Evolutionary conservation across 2,329 filamentous ascomycete species (phyloP), one percentile per base, ranked within the genome.

Genomic region (Fusarium papillatum): DNA sequence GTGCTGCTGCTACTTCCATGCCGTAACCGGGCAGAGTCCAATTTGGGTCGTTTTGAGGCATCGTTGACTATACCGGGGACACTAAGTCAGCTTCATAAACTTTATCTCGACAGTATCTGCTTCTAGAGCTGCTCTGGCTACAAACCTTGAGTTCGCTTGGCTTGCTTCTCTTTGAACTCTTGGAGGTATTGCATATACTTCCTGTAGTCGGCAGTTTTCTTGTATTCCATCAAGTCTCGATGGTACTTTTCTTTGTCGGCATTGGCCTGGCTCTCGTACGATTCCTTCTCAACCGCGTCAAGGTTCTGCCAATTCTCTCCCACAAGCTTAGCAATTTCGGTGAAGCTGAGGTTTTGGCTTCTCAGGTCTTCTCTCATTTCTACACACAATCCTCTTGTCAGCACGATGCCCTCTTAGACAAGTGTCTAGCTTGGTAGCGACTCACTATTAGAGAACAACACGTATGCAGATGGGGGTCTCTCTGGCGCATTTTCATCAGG

Each of bases 371-470:
- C 95, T 78, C 95, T 91, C 84, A 95, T 93, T 83, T 94, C 93
- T 94, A 75, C 46, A 10, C 22, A 29, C 22, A 22, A 36, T 7
- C 13, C 22, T 55, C 39, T 22, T 24, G 61, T 74, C 70, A 72
- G 69, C 17, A 62, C 43, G 19, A 8, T 36, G 19, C 14, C 22
- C 41, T 34, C 17, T 57, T 8, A 36, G 6, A 19, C 50, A 55
- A 55, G 26, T 13, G 19, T 31, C 10, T 14, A 13, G 6, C 46
- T 24, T 2, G 13, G 19, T 22, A 31, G 63, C 9, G 38, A 88
- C 93, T 86, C 83, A 95, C 93, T 94, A 79, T 96, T 96, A 1
- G 95, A 96, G 80, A 97, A 97, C 19, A 96, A 90, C 16, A 96
- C 95, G 84, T 96, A 96, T 62, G 94, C 95, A 7, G 94, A 96